Conservation (phyloP, 2,329 filamentous ascomycete species). For the Sclerotinia trifoliorum region DNA sequence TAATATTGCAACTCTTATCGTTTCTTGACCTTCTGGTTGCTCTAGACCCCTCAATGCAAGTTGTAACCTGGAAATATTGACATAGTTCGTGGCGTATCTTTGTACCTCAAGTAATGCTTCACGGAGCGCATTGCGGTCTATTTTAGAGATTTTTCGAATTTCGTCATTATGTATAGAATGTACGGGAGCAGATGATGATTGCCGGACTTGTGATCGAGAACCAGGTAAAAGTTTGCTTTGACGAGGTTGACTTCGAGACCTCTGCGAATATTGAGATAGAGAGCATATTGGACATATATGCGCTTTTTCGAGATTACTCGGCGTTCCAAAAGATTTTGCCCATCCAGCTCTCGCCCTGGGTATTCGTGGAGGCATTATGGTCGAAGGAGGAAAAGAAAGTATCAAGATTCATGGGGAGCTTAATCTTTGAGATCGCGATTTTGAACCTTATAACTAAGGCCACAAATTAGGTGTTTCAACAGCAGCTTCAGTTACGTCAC, state of each 20-base stretch:
- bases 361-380: conserved; percentile 40
- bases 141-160: background rate
- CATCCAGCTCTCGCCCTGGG: conserved; percentile 30
- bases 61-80: conserved; percentile 69
- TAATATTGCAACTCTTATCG: conserved; percentile 58
- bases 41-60: conserved; percentile 66
- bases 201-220: conserved; percentile 22
- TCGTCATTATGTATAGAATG: conserved; percentile 1
- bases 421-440: background rate
- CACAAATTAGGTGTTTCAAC: conserved; percentile 1
- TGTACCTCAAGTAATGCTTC: conserved; percentile 57
- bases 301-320: conserved; percentile 22
- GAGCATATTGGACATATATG: conserved; percentile 36
- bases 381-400: conserved; percentile 22
- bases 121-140: conserved; percentile 31
- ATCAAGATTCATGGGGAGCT: conserved; percentile 24
- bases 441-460: no score
- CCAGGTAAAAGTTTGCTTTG: conserved; percentile 20
- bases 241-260: conserved; percentile 18
- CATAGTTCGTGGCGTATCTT: conserved; percentile 57
- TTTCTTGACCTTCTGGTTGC: conserved; percentile 55
- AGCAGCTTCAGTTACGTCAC: conserved; percentile 15
- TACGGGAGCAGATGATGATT: conserved; percentile 22
- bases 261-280: conserved; percentile 22
- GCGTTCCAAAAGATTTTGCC: conserved; percentile 21